Base-by-base conservation (phyloP, 2,329 filamentous ascomycete genomes). In the Alternaria sp. region DNA sequence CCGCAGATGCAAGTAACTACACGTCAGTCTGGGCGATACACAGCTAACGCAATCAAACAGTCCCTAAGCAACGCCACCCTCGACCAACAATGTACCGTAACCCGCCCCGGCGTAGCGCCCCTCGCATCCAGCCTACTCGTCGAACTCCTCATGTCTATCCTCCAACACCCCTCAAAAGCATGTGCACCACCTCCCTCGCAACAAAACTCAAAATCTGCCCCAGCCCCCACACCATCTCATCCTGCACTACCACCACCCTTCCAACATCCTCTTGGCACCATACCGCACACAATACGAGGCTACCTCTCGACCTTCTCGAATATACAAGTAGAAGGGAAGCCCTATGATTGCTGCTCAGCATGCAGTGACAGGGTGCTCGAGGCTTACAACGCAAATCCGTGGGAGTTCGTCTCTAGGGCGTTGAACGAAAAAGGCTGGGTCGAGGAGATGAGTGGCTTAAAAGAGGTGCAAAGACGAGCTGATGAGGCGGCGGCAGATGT, bases 71-170 rank as follows among this genome's bases (percentile, higher is more conserved):
- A 97, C 72, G 92, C 94, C 69, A 98, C 95, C 0, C 88, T 99
- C 11, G 95, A 99, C 76, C 95, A 99, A 77, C 95, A 98, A 80
- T 99, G 95, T 79, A 99, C 95, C 0, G 95, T 99, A 20, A 99
- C 95, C 3, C 88, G 95, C 9, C 95, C 95, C 0, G 95, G 95
- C 16, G 89, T 97, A 36, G 94, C 95, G 14, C 90, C 93, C 9
- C 95, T 97, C 57, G 95, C 95, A 7, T 97, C 95, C 3, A 92
- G 93, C 2, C 85, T 96, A 34, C 85, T 97, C 6, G 94, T 98
- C 48, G 95, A 99, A 78, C 85, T 98, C 5, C 85, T 99, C 28
- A 89, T 94, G 9, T 96, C 92, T 59, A 81, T 97, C 36, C 83
- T 97, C 9, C 95, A 99, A 75, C 94, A 84, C 64, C 80, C 79